phyloP scores from a whole-genome alignment of 805 yeast species.

The Nakazawaea siamensis region DNA sequence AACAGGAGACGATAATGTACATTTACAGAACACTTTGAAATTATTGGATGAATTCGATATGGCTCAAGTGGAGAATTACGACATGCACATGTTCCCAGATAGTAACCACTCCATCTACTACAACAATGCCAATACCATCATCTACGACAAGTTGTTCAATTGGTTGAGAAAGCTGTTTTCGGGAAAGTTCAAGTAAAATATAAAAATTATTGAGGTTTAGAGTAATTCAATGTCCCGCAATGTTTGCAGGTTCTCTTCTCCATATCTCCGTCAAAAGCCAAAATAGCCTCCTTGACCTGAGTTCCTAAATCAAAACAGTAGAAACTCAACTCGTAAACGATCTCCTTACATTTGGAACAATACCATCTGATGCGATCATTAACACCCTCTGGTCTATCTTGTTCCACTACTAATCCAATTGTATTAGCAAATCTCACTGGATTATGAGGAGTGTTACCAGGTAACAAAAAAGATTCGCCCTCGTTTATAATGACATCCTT shows the following conservation, averaged over 20 bases:
- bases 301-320: conserved; percentile 80
- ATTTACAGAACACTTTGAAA: conserved; percentile 59
- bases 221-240: conserved; percentile 68
- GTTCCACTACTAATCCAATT: conserved; percentile 86
- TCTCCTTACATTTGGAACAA: conserved; percentile 57
- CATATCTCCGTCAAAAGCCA: conserved; percentile 54
- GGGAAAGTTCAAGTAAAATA: conserved; percentile 19
- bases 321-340: conserved; percentile 63
- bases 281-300: conserved; percentile 79
- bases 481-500: conserved; percentile 68
- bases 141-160: conserved; percentile 57
- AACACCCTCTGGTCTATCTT: conserved; percentile 70
- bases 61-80: conserved; percentile 58
- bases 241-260: conserved; percentile 61
- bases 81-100: conserved; percentile 86
- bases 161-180: conserved; percentile 63
- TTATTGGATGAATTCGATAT: conserved; percentile 52
- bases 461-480: conserved; percentile 84
- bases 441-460: conserved; percentile 80
- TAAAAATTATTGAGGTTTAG: conserved; percentile 39
- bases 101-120: conserved; percentile 76
- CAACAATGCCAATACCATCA: conserved; percentile 72
- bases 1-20: conserved; percentile 80
- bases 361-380: conserved; percentile 84
- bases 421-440: conserved; percentile 84